These are phyloP conservation scores for Onygena corvina DNA, from an alignment of 2,329 filamentous ascomycete species.

Conservation along the genomic window DNA sequence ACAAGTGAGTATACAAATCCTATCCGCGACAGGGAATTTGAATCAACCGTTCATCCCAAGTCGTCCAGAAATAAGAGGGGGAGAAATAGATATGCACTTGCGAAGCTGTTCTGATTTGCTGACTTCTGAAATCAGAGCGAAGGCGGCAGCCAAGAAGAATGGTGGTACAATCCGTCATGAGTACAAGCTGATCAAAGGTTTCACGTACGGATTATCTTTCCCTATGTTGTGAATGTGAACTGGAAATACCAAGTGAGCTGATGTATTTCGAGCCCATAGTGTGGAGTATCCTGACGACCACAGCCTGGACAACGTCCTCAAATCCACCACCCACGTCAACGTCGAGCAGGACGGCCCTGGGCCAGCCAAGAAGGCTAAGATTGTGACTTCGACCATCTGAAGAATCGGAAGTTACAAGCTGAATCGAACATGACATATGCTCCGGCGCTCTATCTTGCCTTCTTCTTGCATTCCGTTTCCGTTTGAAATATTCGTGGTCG, in stretches of 20 bases:
- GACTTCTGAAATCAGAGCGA: conserved; percentile 45
- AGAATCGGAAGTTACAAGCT: neutral
- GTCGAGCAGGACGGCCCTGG: conserved; percentile 66
- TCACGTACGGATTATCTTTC: conserved; percentile 49
- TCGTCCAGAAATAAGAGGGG: neutral
- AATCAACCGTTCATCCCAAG: neutral
- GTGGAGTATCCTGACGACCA: conserved; percentile 59
- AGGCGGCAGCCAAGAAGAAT: conserved; percentile 59
- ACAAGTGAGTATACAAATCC: conserved; percentile 42
- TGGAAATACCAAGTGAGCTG: neutral
- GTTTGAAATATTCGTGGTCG: neutral
- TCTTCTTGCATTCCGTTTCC: conserved; percentile 2
- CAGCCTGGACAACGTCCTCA: conserved; percentile 46
- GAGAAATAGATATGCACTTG: neutral
- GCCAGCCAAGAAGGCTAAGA: conserved; percentile 44
- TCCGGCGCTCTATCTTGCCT: neutral
- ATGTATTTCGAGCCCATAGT: conserved; percentile 35
- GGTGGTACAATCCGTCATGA: conserved; percentile 77
- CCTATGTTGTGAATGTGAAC: neutral
- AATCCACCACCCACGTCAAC: conserved; percentile 58
- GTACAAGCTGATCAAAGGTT: conserved; percentile 80
- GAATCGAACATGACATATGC: neutral
- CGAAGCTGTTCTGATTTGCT: conserved; percentile 13
- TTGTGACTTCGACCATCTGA: neutral
- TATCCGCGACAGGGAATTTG: neutral